Evolutionary conservation across 805 yeast genomes (phyloP).

Genomic region (Saturnispora zaruensis): DNA sequence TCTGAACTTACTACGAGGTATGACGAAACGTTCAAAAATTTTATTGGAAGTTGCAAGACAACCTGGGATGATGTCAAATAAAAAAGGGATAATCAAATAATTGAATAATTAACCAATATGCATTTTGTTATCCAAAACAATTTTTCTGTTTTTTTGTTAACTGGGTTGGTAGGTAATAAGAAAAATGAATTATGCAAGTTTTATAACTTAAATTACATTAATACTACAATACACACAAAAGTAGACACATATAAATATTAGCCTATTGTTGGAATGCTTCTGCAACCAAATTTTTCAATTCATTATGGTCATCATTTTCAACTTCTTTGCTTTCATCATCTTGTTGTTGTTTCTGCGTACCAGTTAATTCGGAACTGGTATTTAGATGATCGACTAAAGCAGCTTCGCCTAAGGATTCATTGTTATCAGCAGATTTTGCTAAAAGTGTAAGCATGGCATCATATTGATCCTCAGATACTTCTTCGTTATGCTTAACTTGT

Average conservation of each 20-base stretch:
- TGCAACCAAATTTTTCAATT: conserved; percentile 28
- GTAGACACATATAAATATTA: conserved; percentile 2
- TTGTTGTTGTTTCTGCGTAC: background rate
- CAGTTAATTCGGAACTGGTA: conserved; percentile 8
- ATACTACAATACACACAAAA: conserved; percentile 12
- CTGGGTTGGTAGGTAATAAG: background rate
- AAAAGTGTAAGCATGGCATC: conserved; percentile 18
- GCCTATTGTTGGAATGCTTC: conserved; percentile 24
- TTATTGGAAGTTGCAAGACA: conserved; percentile 17
- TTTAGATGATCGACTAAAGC: conserved; percentile 21
- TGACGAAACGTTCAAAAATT: conserved; percentile 20
- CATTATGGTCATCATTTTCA: conserved; percentile 22
- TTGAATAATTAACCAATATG: too few relatives aligned
- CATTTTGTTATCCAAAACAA: background rate
- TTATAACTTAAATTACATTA: background rate
- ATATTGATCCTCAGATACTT: conserved; percentile 15
- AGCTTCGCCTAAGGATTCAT: conserved; percentile 7
- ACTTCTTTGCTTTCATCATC: conserved; percentile 1
- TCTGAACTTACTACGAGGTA: conserved; percentile 17
- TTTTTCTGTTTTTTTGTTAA: background rate
- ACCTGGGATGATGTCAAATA: conserved; percentile 21
- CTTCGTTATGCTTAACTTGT: conserved; percentile 14
- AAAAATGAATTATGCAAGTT: background rate
- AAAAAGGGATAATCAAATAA: background rate
- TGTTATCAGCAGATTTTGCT: conserved; percentile 10